These are phyloP conservation scores for Cryphonectria naterciae DNA, from an alignment of 2,329 filamentous ascomycete genomes.

Conservation along the genomic window DNA sequence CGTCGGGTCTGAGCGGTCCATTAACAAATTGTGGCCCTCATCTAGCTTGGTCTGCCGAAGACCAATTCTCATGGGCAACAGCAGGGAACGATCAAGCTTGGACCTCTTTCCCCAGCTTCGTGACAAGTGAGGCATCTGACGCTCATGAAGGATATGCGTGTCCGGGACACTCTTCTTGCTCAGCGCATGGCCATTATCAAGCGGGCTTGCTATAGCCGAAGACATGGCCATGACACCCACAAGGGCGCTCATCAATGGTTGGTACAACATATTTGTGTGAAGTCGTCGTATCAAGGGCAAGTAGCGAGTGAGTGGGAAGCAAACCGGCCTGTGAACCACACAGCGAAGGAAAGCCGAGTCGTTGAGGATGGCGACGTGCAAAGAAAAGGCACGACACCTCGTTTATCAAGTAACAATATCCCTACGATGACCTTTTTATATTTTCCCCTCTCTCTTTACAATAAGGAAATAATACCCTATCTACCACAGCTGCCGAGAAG, in stretches of 20 bases:
- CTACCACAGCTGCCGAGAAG: not conserved
- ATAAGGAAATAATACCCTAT: not conserved
- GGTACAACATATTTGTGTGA: conserved; percentile 6
- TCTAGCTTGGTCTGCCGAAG: conserved; percentile 37
- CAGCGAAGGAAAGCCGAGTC: not conserved
- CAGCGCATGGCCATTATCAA: conserved; percentile 1
- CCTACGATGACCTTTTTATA: not conserved
- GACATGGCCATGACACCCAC: conserved; percentile 11
- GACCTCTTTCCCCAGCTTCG: conserved; percentile 35
- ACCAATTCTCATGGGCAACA: conserved; percentile 38
- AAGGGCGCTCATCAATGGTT: conserved; percentile 1
- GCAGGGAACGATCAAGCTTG: conserved; percentile 32
- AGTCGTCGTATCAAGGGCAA: not conserved
- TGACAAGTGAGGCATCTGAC: conserved; percentile 35
- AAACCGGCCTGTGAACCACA: not conserved
- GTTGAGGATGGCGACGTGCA: not conserved
- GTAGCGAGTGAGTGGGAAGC: not conserved
- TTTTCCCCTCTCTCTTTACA: not conserved
- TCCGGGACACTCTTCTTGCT: conserved; percentile 17
- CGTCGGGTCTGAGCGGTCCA: conserved; percentile 36
- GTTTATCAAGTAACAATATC: not conserved
- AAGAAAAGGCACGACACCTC: not conserved
- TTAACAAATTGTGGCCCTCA: conserved; percentile 37
- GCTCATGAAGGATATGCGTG: conserved; percentile 41
- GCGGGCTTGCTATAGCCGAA: conserved; percentile 16